A percentile compares a stretch with the other conserved stretches of the same genome.
phyloP scores from a whole-genome alignment of 139 green algal species.

The Micractinium sp. region DNA sequence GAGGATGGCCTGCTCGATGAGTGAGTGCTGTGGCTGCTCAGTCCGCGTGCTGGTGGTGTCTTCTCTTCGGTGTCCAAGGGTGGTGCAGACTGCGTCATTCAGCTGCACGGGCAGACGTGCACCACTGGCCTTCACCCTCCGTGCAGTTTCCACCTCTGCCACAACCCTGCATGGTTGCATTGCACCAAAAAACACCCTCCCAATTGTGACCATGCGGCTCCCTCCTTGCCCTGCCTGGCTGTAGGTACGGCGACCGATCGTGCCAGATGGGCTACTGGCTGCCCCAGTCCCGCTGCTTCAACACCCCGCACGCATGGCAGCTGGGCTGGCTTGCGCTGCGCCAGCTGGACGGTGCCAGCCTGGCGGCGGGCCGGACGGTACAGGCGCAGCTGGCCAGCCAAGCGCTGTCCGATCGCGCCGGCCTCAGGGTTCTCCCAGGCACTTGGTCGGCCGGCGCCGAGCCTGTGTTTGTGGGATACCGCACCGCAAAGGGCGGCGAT shows the following conservation, averaged over 20 bases:
- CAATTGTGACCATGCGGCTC: not conserved
- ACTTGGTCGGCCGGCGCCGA: not conserved
- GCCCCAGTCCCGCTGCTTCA: not conserved
- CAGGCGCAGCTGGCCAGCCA: not conserved
- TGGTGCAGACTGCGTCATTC: not conserved
- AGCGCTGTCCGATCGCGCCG: not conserved
- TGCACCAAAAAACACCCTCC: too few species aligned
- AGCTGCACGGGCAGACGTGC: not conserved
- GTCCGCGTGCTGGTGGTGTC: too few species aligned
- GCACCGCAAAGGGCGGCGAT: not conserved
- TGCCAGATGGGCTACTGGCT: not conserved
- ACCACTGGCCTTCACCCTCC: not conserved
- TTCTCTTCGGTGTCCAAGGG: too few species aligned
- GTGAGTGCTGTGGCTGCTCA: not conserved
- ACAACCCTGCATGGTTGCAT: not conserved
- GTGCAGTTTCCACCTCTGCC: not conserved
- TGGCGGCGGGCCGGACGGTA: not conserved
- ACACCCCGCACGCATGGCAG: constrained; percentile 5
- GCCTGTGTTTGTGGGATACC: not conserved
- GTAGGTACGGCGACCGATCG: not conserved
- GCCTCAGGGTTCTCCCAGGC: not conserved
- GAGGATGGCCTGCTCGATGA: not conserved
- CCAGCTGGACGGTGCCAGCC: not conserved
- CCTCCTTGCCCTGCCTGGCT: not conserved
- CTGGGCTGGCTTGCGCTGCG: not conserved